Percentiles rank a stretch among this genome's conserved stretches.
phyloP scores from a whole-genome alignment of 176 grass and related monocot species.

The Triticum aestivum region DNA sequence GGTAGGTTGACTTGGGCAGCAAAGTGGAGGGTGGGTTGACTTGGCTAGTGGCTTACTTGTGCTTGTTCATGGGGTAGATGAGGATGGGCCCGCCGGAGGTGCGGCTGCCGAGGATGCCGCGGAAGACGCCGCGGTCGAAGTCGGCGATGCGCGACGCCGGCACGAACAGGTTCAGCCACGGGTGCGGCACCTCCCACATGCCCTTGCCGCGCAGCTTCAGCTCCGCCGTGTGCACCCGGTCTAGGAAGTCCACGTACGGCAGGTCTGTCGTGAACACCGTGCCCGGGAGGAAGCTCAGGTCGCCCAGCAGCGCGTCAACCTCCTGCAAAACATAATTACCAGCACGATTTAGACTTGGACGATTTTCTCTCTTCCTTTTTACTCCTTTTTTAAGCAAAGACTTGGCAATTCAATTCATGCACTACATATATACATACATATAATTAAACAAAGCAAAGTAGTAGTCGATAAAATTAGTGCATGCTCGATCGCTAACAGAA shows the following conservation, averaged over 20 bases:
- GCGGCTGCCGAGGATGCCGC: slow-evolving; percentile 64
- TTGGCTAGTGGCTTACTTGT: slow-evolving; percentile 44
- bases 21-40: background rate
- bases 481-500: slow-evolving; percentile 25
- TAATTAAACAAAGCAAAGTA: background rate
- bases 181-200: slow-evolving; percentile 94
- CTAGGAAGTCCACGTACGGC: slow-evolving; percentile 81
- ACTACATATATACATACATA: background rate
- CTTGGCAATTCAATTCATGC: background rate
- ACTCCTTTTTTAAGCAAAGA: background rate
- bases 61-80: slow-evolving; percentile 97
- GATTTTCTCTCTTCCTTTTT: too few relatives aligned
- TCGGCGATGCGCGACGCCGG: slow-evolving; percentile 84
- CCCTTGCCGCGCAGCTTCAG: slow-evolving; percentile 76
- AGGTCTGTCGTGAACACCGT: slow-evolving; percentile 93
- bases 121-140: slow-evolving; percentile 86
- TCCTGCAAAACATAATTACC: slow-evolving; percentile 36
- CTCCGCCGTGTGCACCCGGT: slow-evolving; percentile 93
- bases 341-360: background rate
- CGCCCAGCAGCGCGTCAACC: slow-evolving; percentile 65
- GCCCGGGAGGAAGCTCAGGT: slow-evolving; percentile 66
- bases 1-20: background rate
- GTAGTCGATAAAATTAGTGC: background rate
- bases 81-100: slow-evolving; percentile 88
- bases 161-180: slow-evolving; percentile 97